These are phyloP conservation scores for Camillea tinctor DNA, from an alignment of 2,329 filamentous ascomycete species.

Conservation along the genomic window DNA sequence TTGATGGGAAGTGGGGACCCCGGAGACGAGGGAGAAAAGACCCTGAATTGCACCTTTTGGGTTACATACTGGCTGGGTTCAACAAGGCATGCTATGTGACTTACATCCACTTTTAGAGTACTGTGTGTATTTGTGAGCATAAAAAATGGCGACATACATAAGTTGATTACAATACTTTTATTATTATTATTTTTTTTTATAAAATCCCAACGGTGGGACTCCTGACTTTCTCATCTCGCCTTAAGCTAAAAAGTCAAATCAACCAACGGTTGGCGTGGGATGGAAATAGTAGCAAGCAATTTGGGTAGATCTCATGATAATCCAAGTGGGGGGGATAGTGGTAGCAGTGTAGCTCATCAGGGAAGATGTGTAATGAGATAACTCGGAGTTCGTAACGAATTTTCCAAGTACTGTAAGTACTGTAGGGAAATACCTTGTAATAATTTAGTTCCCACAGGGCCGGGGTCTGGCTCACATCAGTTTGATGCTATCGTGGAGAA, in stretches of 20 bases:
- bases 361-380: not conserved
- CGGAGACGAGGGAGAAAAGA: not conserved
- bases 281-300: not conserved
- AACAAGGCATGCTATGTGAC: not conserved
- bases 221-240: not conserved
- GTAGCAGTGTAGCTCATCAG: too few species aligned
- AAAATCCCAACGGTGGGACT: not conserved
- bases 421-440: not conserved
- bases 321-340: not conserved
- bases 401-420: not conserved
- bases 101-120: too few species aligned
- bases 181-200: too few species aligned
- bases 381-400: not conserved
- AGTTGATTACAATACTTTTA: not conserved
- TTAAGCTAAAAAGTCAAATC: not conserved
- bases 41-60: not conserved
- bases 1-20: not conserved
- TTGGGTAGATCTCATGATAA: not conserved
- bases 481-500: slow-evolving; percentile 2
- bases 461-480: not conserved
- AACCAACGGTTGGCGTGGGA: not conserved
- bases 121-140: too few species aligned
- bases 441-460: not conserved
- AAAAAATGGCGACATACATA: not conserved
- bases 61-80: too few species aligned